Evolutionary conservation across 1,284 basidiomycete genomes (phyloP).

Genomic region (Ganoderma boninense): DNA sequence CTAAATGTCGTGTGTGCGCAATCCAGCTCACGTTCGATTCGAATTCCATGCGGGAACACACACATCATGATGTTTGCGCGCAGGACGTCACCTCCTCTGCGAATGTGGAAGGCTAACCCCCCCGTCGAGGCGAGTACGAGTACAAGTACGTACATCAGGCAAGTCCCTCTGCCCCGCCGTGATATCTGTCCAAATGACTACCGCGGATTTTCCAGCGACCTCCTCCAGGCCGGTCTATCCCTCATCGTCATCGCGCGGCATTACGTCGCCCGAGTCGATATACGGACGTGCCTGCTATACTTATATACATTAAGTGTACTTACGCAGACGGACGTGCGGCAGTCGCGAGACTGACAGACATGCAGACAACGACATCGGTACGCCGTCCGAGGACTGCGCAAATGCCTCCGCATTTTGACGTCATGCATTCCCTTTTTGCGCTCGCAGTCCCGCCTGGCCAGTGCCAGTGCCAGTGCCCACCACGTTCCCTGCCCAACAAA

Average conservation of each 20-base stretch:
- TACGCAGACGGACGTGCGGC: not conserved
- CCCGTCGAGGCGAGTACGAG: not conserved
- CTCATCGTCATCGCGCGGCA: not conserved
- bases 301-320: not conserved
- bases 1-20: too few relatives aligned
- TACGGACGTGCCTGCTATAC: too few relatives aligned
- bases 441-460: not conserved
- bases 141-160: not conserved
- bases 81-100: not conserved
- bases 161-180: not conserved
- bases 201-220: not conserved
- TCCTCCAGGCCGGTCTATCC: not conserved
- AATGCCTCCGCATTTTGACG: not conserved
- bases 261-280: not conserved
- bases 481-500: not conserved
- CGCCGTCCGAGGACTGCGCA: not conserved
- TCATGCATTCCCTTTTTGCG: not conserved
- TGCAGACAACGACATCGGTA: too few relatives aligned
- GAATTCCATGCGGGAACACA: not conserved
- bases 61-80: too few relatives aligned
- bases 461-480: not conserved
- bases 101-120: not conserved
- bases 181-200: slow-evolving; percentile 3
- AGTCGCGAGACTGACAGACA: not conserved
- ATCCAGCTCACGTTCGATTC: too few relatives aligned